A percentile compares a stretch with the other conserved stretches of the same genome.
Evolutionary conservation across 2,329 filamentous ascomycete species (phyloP).

Genomic region (Penicillium corylophilum): DNA sequence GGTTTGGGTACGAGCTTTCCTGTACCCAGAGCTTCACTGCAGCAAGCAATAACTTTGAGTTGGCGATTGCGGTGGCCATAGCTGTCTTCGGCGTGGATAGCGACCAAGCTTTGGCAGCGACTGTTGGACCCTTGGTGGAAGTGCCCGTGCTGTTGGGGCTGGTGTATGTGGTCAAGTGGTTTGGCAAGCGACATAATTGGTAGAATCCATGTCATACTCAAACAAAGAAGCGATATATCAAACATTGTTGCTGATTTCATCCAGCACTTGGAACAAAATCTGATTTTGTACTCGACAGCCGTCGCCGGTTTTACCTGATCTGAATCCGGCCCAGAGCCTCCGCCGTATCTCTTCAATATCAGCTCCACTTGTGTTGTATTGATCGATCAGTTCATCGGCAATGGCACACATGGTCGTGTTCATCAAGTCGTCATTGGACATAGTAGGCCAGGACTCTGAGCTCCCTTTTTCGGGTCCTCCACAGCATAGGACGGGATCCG

Average conservation of each 20-base stretch:
- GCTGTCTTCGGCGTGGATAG: conserved; percentile 75
- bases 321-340: conserved; percentile 37
- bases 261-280: conserved; percentile 43
- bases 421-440: conserved; percentile 24
- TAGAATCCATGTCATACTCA: conserved; percentile 4
- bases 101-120: conserved; percentile 76
- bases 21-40: conserved; percentile 84
- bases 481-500: conserved; percentile 26
- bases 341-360: conserved; percentile 38
- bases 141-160: conserved; percentile 76
- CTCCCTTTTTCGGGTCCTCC: not conserved
- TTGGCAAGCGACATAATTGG: conserved; percentile 28
- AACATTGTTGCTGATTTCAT: conserved; percentile 36
- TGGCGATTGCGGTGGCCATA: conserved; percentile 85
- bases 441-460: not conserved
- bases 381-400: conserved; percentile 38
- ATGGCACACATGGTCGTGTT: conserved; percentile 41
- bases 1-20: conserved; percentile 69
- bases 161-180: conserved; percentile 66
- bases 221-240: conserved; percentile 7
- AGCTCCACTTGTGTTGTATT: conserved; percentile 37
- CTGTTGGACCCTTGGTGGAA: conserved; percentile 82
- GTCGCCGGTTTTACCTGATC: conserved; percentile 26
- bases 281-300: conserved; percentile 42
- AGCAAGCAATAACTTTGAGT: conserved; percentile 89